Conservation (phyloP, 306 rosid species). For the Gynostemma pentaphyllum region DNA sequence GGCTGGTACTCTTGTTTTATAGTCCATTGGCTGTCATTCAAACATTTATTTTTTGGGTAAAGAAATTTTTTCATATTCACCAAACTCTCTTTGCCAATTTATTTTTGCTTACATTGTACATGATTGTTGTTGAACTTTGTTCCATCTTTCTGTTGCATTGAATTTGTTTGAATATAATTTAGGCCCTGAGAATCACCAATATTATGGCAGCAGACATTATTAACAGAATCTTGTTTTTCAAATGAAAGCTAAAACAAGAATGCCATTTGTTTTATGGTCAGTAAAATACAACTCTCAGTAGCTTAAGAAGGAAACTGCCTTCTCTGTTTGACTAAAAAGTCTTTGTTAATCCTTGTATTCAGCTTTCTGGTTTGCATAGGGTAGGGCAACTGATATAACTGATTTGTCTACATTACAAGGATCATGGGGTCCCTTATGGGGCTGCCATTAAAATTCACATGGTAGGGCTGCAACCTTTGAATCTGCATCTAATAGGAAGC, state of each 20-base stretch:
- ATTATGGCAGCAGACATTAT: too few species aligned
- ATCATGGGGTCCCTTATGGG: not conserved
- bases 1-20: slow-evolving; percentile 4
- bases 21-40: not conserved
- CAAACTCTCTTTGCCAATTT: not conserved
- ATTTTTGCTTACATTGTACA: not conserved
- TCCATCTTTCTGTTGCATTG: not conserved
- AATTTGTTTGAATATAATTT: not conserved
- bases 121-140: not conserved
- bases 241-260: not conserved
- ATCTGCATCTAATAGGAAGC: slow-evolving; percentile 2
- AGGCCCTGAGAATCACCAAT: not conserved
- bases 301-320: too few species aligned
- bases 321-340: too few species aligned
- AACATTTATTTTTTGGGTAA: slow-evolving; percentile 1
- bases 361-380: not conserved
- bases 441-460: slow-evolving; percentile 9
- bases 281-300: too few species aligned
- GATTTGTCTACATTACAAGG: not conserved
- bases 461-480: slow-evolving; percentile 6
- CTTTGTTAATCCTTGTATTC: not conserved
- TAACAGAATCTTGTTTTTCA: not conserved
- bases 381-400: not conserved
- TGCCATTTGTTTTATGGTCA: too few species aligned
- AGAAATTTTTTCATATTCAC: not conserved